Base-by-base conservation (phyloP, 306 rosid species). In the Vicia faba region DNA sequence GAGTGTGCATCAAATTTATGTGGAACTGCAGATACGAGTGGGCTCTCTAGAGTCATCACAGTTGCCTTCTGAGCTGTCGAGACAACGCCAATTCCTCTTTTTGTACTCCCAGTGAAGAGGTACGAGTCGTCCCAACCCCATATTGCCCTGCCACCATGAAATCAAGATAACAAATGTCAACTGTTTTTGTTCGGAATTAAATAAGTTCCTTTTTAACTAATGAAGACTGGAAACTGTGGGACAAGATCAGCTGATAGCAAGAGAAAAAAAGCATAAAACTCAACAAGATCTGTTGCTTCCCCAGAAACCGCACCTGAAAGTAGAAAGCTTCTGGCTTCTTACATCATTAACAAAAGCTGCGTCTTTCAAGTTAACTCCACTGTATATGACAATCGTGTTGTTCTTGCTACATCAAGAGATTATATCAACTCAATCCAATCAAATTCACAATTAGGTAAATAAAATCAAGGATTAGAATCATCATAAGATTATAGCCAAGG, bases 91-190 rank as follows among this genome's bases (percentile, higher is more conserved):
- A 87, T 85, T 68, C 88, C 84, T 86, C 95, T 84, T 53, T 73
- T 86, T 89, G 78, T 73, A 63, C 83, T 89, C 45, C 98, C 98
- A 11, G 89, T 58, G 75, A 89, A 89, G 70, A 89, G 20, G 36
- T 80, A 41, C 0, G 86, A 81, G 68, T 89, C 96, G 50, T 85
- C 91, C 98, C 98, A 92, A 4, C 96, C 98, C 98, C 96, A 92
- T 72, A 81, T 87, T 69, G 89, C 96, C 71, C 98, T 92, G 88
- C 71, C 33, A 69, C 67, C 71, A 50, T 65, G 78, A 55, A 71
- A 45, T 26, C 58, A 68, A 55, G 51, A 66, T 36, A 58, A 66
- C 46, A n/a, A 44, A 68, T 48, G 53, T 64, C 19, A 63, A 58
- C 16, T 68, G 16, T 15, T 46, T 15, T 46, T 14, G 53, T 15